Percentiles rank a stretch among this genome's conserved stretches.
Conservation (phyloP, 2,329 filamentous ascomycete species). For the Trichothecium sympodiale region DNA sequence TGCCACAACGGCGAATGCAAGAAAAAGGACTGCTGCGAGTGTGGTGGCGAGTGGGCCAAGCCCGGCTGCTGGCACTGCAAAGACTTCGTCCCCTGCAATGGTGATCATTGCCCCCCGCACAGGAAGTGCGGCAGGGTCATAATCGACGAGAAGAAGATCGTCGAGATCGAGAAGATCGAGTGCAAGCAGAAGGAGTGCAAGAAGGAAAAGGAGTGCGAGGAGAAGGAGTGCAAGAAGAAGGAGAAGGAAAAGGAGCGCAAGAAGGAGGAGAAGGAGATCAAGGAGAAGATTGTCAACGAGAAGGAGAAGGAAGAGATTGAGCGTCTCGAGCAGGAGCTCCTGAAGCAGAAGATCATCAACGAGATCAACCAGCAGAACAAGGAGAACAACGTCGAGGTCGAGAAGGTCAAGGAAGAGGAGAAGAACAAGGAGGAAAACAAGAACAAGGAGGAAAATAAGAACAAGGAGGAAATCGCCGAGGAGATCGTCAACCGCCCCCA, state of each 20-base stretch:
- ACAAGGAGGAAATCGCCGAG: background rate
- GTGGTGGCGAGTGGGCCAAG: constrained; percentile 14
- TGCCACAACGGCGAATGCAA: constrained; percentile 8
- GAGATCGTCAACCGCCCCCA: background rate
- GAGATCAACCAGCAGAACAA: constrained; percentile 1
- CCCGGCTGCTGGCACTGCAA: constrained; percentile 20
- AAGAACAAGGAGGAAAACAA: background rate
- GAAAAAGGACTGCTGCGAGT: constrained; percentile 15
- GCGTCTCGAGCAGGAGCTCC: background rate
- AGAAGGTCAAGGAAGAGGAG: constrained; percentile 1
- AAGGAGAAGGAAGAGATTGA: background rate
- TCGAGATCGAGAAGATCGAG: constrained; percentile 1
- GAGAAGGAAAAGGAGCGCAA: background rate
- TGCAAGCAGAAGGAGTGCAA: background rate
- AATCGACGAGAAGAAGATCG: constrained; percentile 2
- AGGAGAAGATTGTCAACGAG: background rate
- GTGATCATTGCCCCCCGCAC: constrained; percentile 7
- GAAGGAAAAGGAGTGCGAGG: too few species aligned
- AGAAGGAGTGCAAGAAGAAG: too few species aligned
- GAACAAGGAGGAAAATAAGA: background rate
- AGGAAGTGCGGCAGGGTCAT: constrained; percentile 2
- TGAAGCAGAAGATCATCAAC: constrained; percentile 1
- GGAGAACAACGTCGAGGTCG: background rate
- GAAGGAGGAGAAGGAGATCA: background rate
- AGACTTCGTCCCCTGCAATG: constrained; percentile 9